A percentile compares a stretch with the other conserved stretches of the same genome.
phyloP scores from a whole-genome alignment of 345 rosid genomes.

The Eutrema yunnanense region DNA sequence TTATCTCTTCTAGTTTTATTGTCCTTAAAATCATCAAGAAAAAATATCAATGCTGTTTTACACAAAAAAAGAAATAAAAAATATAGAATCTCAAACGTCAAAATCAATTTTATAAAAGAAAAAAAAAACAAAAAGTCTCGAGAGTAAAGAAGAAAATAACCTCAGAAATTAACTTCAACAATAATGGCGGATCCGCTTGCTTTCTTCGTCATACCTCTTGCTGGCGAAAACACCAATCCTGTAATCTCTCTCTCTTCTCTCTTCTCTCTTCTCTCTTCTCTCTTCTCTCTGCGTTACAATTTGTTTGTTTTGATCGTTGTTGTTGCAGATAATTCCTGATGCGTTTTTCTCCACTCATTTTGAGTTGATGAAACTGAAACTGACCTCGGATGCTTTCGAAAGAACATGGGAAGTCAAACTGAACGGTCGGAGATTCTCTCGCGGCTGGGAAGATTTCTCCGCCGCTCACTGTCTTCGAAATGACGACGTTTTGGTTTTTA shows the following conservation, averaged over 20 bases:
- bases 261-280: too few species aligned
- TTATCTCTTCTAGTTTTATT: too few species aligned
- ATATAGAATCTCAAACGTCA: too few species aligned
- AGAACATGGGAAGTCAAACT: background rate
- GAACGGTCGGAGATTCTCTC: background rate
- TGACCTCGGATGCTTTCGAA: background rate
- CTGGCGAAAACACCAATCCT: background rate
- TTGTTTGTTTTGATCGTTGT: background rate
- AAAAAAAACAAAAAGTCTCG: background rate
- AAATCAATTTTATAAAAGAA: too few species aligned
- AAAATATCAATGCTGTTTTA: too few species aligned
- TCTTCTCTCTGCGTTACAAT: too few species aligned
- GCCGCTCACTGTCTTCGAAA: background rate
- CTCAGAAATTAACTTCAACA: background rate
- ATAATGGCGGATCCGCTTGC: background rate
- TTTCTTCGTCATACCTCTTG: background rate
- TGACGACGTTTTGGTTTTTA: background rate
- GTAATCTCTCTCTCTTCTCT: background rate
- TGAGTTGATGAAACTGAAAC: background rate
- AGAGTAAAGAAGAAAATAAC: background rate
- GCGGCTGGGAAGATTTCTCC: slow-evolving; percentile 3
- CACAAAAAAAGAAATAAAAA: too few species aligned
- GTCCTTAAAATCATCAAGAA: too few species aligned
- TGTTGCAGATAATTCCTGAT: background rate
- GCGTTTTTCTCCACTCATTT: background rate